Evolutionary conservation across 441 rosid genomes (phyloP), one percentile per base, ranked within the genome.

Genomic region (Brassica balearica): DNA sequence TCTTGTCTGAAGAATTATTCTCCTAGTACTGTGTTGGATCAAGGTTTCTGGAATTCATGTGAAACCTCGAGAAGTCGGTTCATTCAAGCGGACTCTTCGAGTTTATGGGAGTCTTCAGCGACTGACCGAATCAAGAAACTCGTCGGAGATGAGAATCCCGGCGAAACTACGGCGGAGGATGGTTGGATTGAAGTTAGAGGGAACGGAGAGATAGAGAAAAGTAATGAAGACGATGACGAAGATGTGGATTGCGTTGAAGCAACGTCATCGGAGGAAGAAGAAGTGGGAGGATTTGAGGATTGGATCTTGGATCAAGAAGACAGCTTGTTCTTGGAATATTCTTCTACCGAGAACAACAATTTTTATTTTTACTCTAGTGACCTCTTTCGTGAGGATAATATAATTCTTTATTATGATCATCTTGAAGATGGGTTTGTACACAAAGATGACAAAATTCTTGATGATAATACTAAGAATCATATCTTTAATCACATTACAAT

Each of bases 131-230:
- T 94, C 75, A 78, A 77, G 85, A 82, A 74, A 20, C 80, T 91
- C 82, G 75, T 71, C 72, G 87, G 81, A 29, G 73, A 58, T 38
- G 72, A 72, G 17, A 32, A 32, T 53, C 53, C 81, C 58, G 34
- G 74, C 1, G 73, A 15, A 23, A 71, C 84, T 29, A 62, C 43
- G 68, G 71, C 55, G 75, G 78, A n/a, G 67, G 74, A 36, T 11
- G 92, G 82, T 58, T 94, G 97, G 97, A 81, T 91, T 66, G 87
- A 91, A 38, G 88, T 94, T 1, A 90, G 98, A 80, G 81, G 86
- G 65, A 77, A 65, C 76, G 88, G 81, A 25, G 88, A 84, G 76
- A 41, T 5, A 38, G 69, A 70, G 77, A 51, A 41, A 71, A 73
- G 34, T 78, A 27, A 34, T 17, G 81, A 34, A 29, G 82, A 68